Conservation (phyloP, 495 filamentous ascomycete species). For the Penicillium lagena region DNA sequence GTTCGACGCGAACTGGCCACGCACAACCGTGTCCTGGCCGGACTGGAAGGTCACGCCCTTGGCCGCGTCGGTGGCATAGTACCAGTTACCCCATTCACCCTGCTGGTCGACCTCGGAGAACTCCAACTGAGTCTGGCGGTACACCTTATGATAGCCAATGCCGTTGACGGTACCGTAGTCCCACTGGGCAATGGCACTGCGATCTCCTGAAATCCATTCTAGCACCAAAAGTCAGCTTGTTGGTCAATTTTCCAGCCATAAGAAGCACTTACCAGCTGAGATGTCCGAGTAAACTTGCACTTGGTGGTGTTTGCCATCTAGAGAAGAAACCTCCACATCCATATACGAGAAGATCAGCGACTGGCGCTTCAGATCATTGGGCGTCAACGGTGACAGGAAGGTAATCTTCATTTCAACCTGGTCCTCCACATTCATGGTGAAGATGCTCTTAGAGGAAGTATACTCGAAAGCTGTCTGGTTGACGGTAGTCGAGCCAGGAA, state of each 20-base stretch:
- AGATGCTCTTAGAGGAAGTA: slow-evolving; percentile 53
- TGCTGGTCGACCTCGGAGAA: slow-evolving; percentile 49
- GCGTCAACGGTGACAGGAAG: slow-evolving; percentile 53
- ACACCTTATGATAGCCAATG: slow-evolving; percentile 49
- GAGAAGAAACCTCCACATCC: slow-evolving; percentile 43
- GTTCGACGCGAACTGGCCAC: slow-evolving; percentile 35
- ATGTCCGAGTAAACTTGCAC: slow-evolving; percentile 57
- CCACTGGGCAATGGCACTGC: slow-evolving; percentile 44
- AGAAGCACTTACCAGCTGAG: slow-evolving; percentile 44
- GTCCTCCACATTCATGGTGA: slow-evolving; percentile 44
- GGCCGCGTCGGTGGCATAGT: slow-evolving; percentile 43
- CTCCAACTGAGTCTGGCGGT: slow-evolving; percentile 43
- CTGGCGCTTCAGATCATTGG: slow-evolving; percentile 47
- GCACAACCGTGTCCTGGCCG: slow-evolving; percentile 42
- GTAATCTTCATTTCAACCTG: slow-evolving; percentile 47
- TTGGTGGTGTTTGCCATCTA: slow-evolving; percentile 46
- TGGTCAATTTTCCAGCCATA: too few species aligned
- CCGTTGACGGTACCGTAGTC: slow-evolving; percentile 39
- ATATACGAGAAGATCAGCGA: slow-evolving; percentile 53
- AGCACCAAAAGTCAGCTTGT: slow-evolving; percentile 3
- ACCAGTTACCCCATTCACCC: slow-evolving; percentile 56
- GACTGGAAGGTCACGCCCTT: slow-evolving; percentile 40
- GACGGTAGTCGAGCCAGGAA: slow-evolving; percentile 30
- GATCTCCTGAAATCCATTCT: slow-evolving; percentile 57
- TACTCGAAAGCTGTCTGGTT: slow-evolving; percentile 49